Base-by-base conservation (phyloP, 495 filamentous ascomycete genomes). In the Wilcoxina mikolae region DNA sequence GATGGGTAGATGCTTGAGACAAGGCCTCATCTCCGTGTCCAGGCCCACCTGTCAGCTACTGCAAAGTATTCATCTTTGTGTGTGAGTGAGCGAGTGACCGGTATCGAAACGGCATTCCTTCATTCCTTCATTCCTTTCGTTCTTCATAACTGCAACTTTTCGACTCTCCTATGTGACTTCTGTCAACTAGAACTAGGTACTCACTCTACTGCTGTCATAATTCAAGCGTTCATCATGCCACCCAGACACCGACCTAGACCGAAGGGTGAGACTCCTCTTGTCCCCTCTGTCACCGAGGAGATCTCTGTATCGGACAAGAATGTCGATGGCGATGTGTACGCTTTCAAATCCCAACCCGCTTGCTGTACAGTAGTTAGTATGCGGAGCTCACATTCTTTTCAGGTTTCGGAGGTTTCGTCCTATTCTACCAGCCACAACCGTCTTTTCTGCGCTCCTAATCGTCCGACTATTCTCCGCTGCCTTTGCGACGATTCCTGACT, bases 401-500 rank as follows among this genome's bases (percentile, higher is more conserved):
- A 58, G 58, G 10, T 46, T 52, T 17, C 51, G 29, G 18, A n/a
- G 46, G 38, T 51, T 33, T 1, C 46, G 25, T n/a, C 56, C 56
- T 4, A 55, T 58, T n/a, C 28, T 65, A 15, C 60, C 60, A 1
- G 17, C 62, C 0, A 42, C 54, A 7, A 46, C 76, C 33, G 79
- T 82, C 1, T 86, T 95, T 67, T 87, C 85, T 60, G 63, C 85
- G 53, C 88, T 88, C 56, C 71, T 93, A 29, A 68, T 71, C 42
- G 78, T 81, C 49, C 86, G 91, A 64, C 52, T 79, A 20, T 60
- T 90, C 26, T 83, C 90, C 22, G 90, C 90, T n/a, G 61, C 81
- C 18, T 89, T 79, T 61, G 78, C 86, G 0, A 94, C 93, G 0
- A 95, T 99, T 60, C 90, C 95, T 62, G 93, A 99, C 68, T 99